Conservation (phyloP, 1,284 basidiomycete genomes). For the Microstroma glucosiphilum region DNA sequence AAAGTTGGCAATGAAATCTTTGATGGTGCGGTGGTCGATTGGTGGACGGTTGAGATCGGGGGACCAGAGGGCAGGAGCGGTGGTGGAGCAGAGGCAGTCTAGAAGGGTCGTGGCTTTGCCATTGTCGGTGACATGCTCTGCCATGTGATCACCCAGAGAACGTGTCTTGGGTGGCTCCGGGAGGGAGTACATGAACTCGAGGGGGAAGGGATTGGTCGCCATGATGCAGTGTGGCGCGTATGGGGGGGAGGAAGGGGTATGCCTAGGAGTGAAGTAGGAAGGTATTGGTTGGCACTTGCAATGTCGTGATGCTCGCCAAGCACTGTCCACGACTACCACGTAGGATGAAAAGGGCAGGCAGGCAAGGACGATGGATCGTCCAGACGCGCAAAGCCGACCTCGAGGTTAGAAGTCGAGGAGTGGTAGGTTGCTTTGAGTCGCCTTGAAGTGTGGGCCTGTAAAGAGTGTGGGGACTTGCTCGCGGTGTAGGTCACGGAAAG, state of each 20-base stretch:
- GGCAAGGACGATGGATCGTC: too few relatives aligned
- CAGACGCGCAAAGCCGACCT: too few relatives aligned
- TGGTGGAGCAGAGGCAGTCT: constrained; percentile 44
- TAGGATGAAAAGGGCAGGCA: too few relatives aligned
- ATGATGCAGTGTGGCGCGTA: constrained; percentile 23
- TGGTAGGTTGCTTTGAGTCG: too few relatives aligned
- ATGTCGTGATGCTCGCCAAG: too few relatives aligned
- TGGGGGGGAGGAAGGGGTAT: too few relatives aligned
- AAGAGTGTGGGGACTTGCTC: too few relatives aligned
- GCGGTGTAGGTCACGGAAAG: too few relatives aligned
- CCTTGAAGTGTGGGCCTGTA: too few relatives aligned
- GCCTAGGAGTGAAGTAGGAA: not conserved
- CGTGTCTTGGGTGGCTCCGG: constrained; percentile 29
- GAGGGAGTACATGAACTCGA: constrained; percentile 42
- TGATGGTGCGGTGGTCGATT: constrained; percentile 43
- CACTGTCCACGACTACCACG: too few relatives aligned
- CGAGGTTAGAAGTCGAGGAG: too few relatives aligned
- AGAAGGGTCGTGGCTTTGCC: constrained; percentile 38
- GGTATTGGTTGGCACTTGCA: not conserved
- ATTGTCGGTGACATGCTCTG: constrained; percentile 46
- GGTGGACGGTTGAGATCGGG: constrained; percentile 46
- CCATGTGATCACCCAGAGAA: constrained; percentile 47
- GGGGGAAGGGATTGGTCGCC: constrained; percentile 33
- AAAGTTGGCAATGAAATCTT: constrained; percentile 41
- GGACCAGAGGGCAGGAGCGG: constrained; percentile 45